Evolutionary conservation across 2,329 filamentous ascomycete genomes (phyloP).

Genomic region (Fusarium ramigenum): DNA sequence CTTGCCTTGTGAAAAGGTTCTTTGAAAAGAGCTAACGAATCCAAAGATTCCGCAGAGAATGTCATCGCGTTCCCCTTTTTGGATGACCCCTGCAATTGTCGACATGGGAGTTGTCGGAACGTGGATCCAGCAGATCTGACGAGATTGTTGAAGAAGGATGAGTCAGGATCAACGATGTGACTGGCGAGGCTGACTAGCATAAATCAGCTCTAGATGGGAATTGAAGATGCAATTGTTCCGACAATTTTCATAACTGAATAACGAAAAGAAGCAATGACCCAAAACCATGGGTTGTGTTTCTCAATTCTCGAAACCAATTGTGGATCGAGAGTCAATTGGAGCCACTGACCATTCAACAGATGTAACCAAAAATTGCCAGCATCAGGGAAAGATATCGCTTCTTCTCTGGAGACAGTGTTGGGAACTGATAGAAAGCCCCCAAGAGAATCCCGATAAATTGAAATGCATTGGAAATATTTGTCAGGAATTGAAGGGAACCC

Average conservation of each 20-base stretch:
- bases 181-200: conserved; percentile 9
- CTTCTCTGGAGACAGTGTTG: background rate
- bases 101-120: conserved; percentile 8
- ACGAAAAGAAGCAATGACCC: background rate
- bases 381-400: background rate
- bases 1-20: conserved; percentile 1
- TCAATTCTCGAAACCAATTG: conserved; percentile 13
- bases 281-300: background rate
- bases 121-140: background rate
- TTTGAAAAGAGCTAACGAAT: background rate
- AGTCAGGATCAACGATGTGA: conserved; percentile 2
- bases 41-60: conserved; percentile 7
- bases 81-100: background rate
- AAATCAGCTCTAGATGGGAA: background rate
- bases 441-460: too few relatives aligned
- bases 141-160: conserved; percentile 2
- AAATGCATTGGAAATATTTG: background rate
- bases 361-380: background rate
- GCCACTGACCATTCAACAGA: background rate
- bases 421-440: background rate
- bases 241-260: background rate
- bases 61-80: conserved; percentile 28
- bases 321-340: background rate
- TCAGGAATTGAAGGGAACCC: background rate
- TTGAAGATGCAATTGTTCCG: background rate